Evolutionary conservation across 2,329 filamentous ascomycete species (phyloP), one percentile per base, ranked within the genome.

Genomic region (Fusarium annulatum): DNA sequence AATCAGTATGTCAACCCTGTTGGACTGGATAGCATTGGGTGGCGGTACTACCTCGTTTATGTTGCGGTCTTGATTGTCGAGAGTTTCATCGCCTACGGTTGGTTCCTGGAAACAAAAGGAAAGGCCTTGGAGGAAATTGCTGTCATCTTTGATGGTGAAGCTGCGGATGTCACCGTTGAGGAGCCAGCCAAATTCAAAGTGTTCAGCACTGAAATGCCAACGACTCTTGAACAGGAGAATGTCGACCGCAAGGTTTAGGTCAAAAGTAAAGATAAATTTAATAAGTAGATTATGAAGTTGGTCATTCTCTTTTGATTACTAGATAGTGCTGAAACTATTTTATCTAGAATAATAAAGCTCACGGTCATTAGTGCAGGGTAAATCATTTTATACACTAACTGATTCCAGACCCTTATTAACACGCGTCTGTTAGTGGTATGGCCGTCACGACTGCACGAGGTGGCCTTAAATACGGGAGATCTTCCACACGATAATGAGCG

Each of bases 21-120:
- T 59, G 88, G 85, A 0, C 77, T 90, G 1, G 84, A 82, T 0
- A 76, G 83, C 5, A 84, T 89, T 33, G 82, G 82, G 0, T 90
- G 87, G 83, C 85, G 82, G 72, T 90, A 87, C 69, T 90, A 90
- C 79, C 87, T 90, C 67, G 83, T 90, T 21, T 90, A 90, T 62
- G 86, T 87, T 46, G 84, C 82, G 14, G 82, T 84, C 2, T 62
- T 86, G 5, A 80, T 82, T 0, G 84, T 85, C 0, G 84, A 90
- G 62, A 87, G 82, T 72, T 85, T 89, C 51, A 77, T 88, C 57
- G 77, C 76, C 3, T 81, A 78, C 23, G 76, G 75, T 0, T 79
- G 72, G 75, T 90, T 90, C 76, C 84, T 84, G 23, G 86, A 88
- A 78, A 88, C 87, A 0, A 87, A 86, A 69, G 83, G 86, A 28